phyloP scores from a whole-genome alignment of 208 protist genomes.

The Leishmania lainsoni region DNA sequence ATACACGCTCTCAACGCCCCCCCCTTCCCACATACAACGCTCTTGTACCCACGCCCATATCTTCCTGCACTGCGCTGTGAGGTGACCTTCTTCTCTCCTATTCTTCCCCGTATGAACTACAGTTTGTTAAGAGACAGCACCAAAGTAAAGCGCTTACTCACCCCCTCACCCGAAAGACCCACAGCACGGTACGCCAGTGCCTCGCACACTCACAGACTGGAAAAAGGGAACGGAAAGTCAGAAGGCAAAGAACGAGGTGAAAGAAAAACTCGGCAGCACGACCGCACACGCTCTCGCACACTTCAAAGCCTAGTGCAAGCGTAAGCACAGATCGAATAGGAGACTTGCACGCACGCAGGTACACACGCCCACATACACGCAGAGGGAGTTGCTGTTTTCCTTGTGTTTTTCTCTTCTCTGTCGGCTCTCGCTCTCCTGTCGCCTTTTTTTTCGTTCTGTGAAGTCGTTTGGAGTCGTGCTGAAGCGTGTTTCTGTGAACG shows the following conservation, averaged over 20 bases:
- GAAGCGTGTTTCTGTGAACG: background rate
- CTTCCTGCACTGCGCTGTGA: background rate
- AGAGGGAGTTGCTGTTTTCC: background rate
- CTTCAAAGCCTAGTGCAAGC: background rate
- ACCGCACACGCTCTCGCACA: background rate
- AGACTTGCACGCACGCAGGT: background rate
- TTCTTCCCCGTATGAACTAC: background rate
- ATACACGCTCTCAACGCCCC: background rate
- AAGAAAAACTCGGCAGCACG: background rate
- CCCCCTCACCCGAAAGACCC: background rate
- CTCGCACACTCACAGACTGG: background rate
- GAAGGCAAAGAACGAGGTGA: background rate
- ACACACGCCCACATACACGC: too few relatives aligned
- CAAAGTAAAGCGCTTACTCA: background rate
- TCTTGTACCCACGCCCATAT: background rate
- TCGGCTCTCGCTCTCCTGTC: background rate
- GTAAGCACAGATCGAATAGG: background rate
- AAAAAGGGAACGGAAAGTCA: background rate
- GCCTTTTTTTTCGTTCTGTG: background rate
- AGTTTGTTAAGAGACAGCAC: background rate
- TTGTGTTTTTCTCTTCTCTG: background rate
- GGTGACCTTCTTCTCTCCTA: background rate
- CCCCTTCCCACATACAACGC: background rate
- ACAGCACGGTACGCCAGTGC: background rate
- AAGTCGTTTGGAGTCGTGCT: background rate